Conservation (phyloP, 768 basidiomycete species). For the Mycena pura region DNA sequence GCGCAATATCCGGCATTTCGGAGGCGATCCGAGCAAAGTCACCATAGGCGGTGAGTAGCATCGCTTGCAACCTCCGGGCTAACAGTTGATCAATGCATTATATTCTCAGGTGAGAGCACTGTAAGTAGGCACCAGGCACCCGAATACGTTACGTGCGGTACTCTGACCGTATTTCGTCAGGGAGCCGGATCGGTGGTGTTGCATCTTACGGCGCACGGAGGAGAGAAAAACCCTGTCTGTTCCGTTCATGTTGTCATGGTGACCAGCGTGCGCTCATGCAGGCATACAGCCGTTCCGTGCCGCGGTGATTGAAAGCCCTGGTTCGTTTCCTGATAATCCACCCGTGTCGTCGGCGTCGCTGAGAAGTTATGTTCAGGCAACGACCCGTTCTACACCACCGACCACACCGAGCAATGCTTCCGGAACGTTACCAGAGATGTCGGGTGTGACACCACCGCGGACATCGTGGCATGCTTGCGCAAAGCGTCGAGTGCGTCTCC, state of each 20-base stretch:
- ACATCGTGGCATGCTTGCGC: slow-evolving; percentile 24
- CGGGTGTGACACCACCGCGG: slow-evolving; percentile 15
- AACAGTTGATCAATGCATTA: not conserved
- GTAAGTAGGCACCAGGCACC: slow-evolving; percentile 39
- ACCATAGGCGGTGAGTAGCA: slow-evolving; percentile 32
- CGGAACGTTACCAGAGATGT: slow-evolving; percentile 23
- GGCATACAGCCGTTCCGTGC: slow-evolving; percentile 26
- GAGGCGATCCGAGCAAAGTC: slow-evolving; percentile 33
- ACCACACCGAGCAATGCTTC: slow-evolving; percentile 24
- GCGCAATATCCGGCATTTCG: slow-evolving; percentile 39
- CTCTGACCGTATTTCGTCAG: slow-evolving; percentile 3
- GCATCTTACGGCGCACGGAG: slow-evolving; percentile 26
- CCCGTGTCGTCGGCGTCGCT: not conserved
- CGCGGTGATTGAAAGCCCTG: slow-evolving; percentile 26
- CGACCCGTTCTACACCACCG: slow-evolving; percentile 25
- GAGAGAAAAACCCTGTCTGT: slow-evolving; percentile 24
- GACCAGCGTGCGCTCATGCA: not conserved
- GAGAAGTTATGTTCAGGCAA: slow-evolving; percentile 4
- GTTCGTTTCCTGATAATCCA: not conserved
- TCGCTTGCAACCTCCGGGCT: not conserved
- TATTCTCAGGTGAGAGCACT: slow-evolving; percentile 37
- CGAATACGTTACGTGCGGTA: not conserved
- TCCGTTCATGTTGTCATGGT: not conserved
- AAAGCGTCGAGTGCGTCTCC: slow-evolving; percentile 13
- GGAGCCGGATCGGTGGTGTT: slow-evolving; percentile 26